Evolutionary conservation across 306 rosid genomes (phyloP).

Genomic region (Dalbergia oliveri): DNA sequence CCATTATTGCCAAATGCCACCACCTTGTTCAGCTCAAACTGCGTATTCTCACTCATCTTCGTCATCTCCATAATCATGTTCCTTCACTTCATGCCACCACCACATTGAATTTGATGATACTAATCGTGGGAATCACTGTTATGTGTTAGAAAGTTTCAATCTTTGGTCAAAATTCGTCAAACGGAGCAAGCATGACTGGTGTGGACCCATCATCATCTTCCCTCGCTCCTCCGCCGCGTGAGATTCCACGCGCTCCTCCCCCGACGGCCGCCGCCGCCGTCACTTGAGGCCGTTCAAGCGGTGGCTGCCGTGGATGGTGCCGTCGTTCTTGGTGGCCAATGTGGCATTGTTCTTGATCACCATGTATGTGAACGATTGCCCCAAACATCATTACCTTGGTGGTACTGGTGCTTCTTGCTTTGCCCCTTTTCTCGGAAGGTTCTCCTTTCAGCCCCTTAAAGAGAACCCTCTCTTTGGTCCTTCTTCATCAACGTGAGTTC

Average conservation of each 20-base stretch:
- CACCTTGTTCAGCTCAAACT: too few species aligned
- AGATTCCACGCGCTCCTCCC: constrained; percentile 1
- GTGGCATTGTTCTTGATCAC: constrained; percentile 56
- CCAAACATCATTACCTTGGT: constrained; percentile 28
- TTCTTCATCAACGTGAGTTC: constrained; percentile 73
- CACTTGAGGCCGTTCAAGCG: constrained; percentile 56
- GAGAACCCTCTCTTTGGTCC: constrained; percentile 90
- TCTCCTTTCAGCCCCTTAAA: constrained; percentile 79
- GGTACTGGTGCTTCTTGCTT: constrained; percentile 55
- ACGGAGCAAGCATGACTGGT: constrained; percentile 40
- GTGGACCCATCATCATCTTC: constrained; percentile 33
- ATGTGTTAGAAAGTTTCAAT: constrained; percentile 22
- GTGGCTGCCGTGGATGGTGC: constrained; percentile 82
- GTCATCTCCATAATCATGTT: neutral
- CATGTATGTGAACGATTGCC: constrained; percentile 76
- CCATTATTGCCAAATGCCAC: too few species aligned
- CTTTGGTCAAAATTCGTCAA: constrained; percentile 20
- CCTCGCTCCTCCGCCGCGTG: neutral
- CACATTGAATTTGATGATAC: neutral
- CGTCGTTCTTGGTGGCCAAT: constrained; percentile 71
- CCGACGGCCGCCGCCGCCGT: neutral
- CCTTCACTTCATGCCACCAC: neutral
- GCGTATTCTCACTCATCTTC: neutral
- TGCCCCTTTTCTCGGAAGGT: constrained; percentile 71
- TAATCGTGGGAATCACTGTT: neutral